Conservation (phyloP, 31 red algal genomes). For the Porphyra umbilicalis region DNA sequence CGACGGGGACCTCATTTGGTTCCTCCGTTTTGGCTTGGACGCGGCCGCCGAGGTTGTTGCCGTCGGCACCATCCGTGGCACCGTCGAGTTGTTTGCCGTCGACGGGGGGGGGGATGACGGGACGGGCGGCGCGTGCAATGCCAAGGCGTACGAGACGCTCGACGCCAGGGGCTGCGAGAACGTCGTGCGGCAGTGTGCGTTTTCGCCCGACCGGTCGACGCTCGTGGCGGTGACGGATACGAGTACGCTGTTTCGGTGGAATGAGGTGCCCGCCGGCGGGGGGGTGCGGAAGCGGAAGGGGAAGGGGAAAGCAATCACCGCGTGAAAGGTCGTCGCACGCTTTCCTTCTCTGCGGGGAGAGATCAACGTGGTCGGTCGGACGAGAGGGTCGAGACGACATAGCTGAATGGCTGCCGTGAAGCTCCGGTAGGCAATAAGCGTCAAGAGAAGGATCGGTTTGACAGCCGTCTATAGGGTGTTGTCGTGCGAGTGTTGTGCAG, state of each 20-base stretch:
- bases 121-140: neutral
- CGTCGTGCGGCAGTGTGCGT: slow-evolving; percentile 12
- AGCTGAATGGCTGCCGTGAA: no score
- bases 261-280: neutral
- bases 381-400: no score
- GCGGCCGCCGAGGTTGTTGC: neutral
- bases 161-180: neutral
- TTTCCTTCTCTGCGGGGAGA: no score
- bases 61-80: neutral
- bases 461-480: no score
- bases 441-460: no score
- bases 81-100: slow-evolving; percentile 1
- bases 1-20: neutral
- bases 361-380: no score
- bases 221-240: slow-evolving; percentile 13
- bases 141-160: neutral
- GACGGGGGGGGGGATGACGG: neutral
- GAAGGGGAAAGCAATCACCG: no score
- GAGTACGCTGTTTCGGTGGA: slow-evolving; percentile 2
- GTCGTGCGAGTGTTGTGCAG: no score
- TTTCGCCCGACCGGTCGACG: slow-evolving; percentile 18
- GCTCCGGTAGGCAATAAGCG: no score
- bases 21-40: slow-evolving; percentile 2
- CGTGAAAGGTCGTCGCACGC: no score
- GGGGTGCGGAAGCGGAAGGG: no score